A percentile compares a stretch with the other conserved stretches of the same genome.
Conservation (phyloP, 345 rosid genomes). For the Gossypium thurberi region DNA sequence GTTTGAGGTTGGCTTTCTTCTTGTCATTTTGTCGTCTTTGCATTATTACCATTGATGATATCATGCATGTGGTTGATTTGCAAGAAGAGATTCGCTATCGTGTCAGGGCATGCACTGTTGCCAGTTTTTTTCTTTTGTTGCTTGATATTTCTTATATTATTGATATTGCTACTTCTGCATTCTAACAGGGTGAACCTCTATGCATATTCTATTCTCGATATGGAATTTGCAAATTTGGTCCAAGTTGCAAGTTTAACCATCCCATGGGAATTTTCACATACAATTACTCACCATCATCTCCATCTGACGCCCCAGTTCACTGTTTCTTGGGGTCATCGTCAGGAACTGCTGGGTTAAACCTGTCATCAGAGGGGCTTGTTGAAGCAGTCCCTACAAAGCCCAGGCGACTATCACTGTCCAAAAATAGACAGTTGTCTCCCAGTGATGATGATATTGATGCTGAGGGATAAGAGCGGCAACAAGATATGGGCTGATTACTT, state of each 20-base stretch:
- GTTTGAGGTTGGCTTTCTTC: neutral
- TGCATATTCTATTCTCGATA: constrained; percentile 93
- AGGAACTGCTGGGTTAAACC: constrained; percentile 42
- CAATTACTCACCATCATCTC: constrained; percentile 47
- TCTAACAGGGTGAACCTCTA: constrained; percentile 76
- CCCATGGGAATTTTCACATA: constrained; percentile 82
- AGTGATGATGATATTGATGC: constrained; percentile 64
- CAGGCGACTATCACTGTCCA: constrained; percentile 62
- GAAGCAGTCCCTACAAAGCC: constrained; percentile 54
- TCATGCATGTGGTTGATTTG: neutral
- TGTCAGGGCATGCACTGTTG: neutral
- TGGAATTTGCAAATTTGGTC: constrained; percentile 98
- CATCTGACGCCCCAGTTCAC: constrained; percentile 44
- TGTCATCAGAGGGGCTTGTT: constrained; percentile 61
- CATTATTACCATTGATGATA: neutral
- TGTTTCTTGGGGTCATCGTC: constrained; percentile 52
- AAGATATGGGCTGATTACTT: constrained; percentile 16
- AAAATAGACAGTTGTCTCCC: constrained; percentile 72
- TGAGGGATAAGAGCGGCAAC: constrained; percentile 42
- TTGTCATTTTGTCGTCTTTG: neutral
- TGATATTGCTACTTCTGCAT: constrained; percentile 17
- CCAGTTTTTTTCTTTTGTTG: neutral
- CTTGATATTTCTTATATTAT: neutral
- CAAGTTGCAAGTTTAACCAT: constrained; percentile 97
- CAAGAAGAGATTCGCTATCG: neutral